Conservation (phyloP, 2,329 filamentous ascomycete genomes). For the Metarhizium humberi region DNA sequence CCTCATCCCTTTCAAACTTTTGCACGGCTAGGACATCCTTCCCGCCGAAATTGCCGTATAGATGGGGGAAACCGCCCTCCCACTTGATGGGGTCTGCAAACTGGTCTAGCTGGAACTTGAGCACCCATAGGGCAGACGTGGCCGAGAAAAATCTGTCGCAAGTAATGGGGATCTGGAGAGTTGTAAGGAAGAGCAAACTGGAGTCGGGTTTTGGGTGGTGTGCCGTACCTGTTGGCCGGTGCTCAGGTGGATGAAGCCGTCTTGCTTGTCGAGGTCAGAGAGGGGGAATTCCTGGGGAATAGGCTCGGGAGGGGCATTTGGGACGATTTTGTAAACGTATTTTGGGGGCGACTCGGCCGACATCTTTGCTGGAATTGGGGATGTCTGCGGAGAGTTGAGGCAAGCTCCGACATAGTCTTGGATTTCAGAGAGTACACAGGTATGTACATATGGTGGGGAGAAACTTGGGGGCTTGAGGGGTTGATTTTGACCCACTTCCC, state of each 20-base stretch:
- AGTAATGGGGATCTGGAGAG: slow-evolving; percentile 33
- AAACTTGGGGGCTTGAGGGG: too few relatives aligned
- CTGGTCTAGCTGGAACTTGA: slow-evolving; percentile 42
- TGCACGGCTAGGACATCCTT: slow-evolving; percentile 38
- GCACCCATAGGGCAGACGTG: slow-evolving; percentile 32
- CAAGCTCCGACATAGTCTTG: too few relatives aligned
- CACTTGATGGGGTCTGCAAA: slow-evolving; percentile 38
- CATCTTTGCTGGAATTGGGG: not conserved
- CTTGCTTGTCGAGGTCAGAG: slow-evolving; percentile 48
- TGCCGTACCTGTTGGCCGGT: slow-evolving; percentile 40
- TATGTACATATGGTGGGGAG: too few relatives aligned
- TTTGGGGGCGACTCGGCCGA: slow-evolving; percentile 17
- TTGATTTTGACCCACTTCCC: too few relatives aligned
- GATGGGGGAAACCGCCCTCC: slow-evolving; percentile 50
- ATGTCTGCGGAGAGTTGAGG: too few relatives aligned
- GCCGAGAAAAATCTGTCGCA: slow-evolving; percentile 34
- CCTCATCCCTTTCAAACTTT: slow-evolving; percentile 35
- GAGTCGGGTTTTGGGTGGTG: not conserved
- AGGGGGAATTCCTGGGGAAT: slow-evolving; percentile 45
- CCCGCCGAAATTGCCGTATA: slow-evolving; percentile 48
- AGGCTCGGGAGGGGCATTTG: slow-evolving; percentile 39
- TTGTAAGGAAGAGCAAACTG: not conserved
- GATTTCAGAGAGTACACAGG: too few relatives aligned
- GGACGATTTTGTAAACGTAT: slow-evolving; percentile 54
- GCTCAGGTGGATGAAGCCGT: slow-evolving; percentile 55